Conservation (phyloP, 495 filamentous ascomycete species). For the Podospora bellae-mahoneyi region DNA sequence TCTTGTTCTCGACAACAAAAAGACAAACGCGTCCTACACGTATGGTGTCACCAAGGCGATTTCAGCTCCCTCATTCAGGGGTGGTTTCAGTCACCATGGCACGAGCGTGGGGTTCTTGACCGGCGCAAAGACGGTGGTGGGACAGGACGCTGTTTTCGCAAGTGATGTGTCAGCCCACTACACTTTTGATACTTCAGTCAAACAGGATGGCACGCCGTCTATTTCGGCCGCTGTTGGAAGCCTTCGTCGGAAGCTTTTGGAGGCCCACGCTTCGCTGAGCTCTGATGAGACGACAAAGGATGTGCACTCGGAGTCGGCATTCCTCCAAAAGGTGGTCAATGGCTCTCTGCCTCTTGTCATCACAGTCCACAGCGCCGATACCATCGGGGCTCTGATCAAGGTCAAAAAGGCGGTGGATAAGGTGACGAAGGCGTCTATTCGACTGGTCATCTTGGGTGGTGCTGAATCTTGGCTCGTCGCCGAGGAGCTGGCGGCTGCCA, state of each 20-base stretch:
- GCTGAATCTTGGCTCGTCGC: conserved; percentile 50
- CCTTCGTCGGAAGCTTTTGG: conserved; percentile 43
- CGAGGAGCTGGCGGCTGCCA: conserved; percentile 42
- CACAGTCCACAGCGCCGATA: conserved; percentile 45
- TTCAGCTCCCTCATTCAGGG: conserved; percentile 38
- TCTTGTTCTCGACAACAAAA: conserved; percentile 43
- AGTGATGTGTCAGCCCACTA: conserved; percentile 46
- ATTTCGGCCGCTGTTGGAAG: conserved; percentile 39
- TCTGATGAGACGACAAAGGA: conserved; percentile 28
- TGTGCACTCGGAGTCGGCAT: conserved; percentile 38
- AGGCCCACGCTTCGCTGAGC: conserved; percentile 22
- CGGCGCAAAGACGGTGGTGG: conserved; percentile 33
- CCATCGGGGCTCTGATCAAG: conserved; percentile 40
- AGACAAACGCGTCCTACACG: conserved; percentile 39
- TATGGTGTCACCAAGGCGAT: conserved; percentile 50
- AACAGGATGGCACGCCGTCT: conserved; percentile 34
- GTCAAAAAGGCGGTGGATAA: conserved; percentile 39
- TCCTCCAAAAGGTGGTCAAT: conserved; percentile 39
- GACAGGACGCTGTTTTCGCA: conserved; percentile 38
- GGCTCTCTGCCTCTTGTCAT: conserved; percentile 39
- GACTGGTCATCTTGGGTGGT: conserved; percentile 46
- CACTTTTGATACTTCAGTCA: conserved; percentile 35
- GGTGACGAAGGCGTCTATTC: conserved; percentile 25
- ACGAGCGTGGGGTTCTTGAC: conserved; percentile 48
- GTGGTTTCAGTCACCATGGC: conserved; percentile 40